phyloP scores from a whole-genome alignment of 306 rosid genomes.

The Fagus crenata region DNA sequence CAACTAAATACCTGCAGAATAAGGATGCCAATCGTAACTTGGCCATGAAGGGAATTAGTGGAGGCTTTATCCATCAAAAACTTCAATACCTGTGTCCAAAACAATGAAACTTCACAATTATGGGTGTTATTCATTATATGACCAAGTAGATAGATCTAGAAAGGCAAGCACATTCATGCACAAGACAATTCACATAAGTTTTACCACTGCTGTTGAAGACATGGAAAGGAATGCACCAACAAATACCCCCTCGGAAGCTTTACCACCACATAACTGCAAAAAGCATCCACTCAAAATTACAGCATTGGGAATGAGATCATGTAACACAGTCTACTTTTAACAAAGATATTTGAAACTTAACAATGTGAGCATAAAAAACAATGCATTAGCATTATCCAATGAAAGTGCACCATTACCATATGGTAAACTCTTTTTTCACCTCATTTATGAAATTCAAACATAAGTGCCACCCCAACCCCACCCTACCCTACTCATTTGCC shows the following conservation, averaged over 20 bases:
- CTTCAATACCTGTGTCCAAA: slow-evolving; percentile 70
- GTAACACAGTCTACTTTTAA: slow-evolving; percentile 31
- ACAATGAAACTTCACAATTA: slow-evolving; percentile 7
- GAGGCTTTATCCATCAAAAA: slow-evolving; percentile 89
- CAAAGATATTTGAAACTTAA: slow-evolving; percentile 17
- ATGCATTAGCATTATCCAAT: neutral
- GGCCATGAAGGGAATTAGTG: slow-evolving; percentile 84
- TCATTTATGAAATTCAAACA: neutral
- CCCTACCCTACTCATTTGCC: neutral
- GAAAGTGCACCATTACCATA: neutral
- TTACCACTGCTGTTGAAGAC: slow-evolving; percentile 99
- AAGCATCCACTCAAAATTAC: slow-evolving; percentile 43
- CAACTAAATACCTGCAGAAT: slow-evolving; percentile 69
- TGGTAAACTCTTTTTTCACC: neutral
- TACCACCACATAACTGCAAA: slow-evolving; percentile 96
- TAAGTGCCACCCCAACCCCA: neutral
- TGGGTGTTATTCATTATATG: slow-evolving; percentile 3
- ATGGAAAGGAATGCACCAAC: slow-evolving; percentile 86
- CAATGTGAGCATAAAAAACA: neutral
- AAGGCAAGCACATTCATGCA: slow-evolving; percentile 14
- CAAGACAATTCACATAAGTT: slow-evolving; percentile 24
- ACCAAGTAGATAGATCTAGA: neutral
- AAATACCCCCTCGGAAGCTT: slow-evolving; percentile 87
- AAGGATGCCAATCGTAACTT: slow-evolving; percentile 89
- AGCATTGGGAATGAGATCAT: slow-evolving; percentile 32